These are phyloP conservation scores for Gracilaria gracilis DNA, from an alignment of 23 red algal species.

Conservation along the genomic window DNA sequence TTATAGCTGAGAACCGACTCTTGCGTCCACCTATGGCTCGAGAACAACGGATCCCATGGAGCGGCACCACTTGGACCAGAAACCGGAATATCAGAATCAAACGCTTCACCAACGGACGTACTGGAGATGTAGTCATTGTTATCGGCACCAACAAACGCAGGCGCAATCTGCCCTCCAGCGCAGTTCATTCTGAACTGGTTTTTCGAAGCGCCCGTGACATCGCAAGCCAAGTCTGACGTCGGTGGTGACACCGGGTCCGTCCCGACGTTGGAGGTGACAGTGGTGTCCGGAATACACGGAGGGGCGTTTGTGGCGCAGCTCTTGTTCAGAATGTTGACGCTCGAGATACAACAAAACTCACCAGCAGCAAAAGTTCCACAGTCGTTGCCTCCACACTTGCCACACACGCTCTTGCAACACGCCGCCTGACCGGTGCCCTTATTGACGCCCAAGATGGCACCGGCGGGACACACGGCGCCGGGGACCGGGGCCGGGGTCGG, in stretches of 20 bases:
- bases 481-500: background rate
- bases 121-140: slow-evolving; percentile 55
- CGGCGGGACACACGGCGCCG: slow-evolving; percentile 9
- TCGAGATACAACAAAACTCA: slow-evolving; percentile 29
- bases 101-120: slow-evolving; percentile 25
- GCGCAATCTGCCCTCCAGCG: slow-evolving; percentile 29
- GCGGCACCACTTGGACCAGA: slow-evolving; percentile 39
- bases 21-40: slow-evolving; percentile 57
- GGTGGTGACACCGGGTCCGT: slow-evolving; percentile 20
- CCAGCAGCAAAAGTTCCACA: slow-evolving; percentile 51
- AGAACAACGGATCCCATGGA: slow-evolving; percentile 53
- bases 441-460: slow-evolving; percentile 31
- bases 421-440: background rate
- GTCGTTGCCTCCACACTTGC: slow-evolving; percentile 40
- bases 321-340: slow-evolving; percentile 21
- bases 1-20: slow-evolving; percentile 61
- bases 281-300: slow-evolving; percentile 20
- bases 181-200: slow-evolving; percentile 62
- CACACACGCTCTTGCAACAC: slow-evolving; percentile 36
- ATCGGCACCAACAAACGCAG: slow-evolving; percentile 58
- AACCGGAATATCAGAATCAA: slow-evolving; percentile 29
- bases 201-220: slow-evolving; percentile 40
- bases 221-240: slow-evolving; percentile 24
- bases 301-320: slow-evolving; percentile 27
- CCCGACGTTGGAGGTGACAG: background rate